A percentile compares a stretch with the other conserved stretches of the same genome.
Conservation (phyloP, 148 eudicot genomes). For the Heliosperma pusillum region DNA sequence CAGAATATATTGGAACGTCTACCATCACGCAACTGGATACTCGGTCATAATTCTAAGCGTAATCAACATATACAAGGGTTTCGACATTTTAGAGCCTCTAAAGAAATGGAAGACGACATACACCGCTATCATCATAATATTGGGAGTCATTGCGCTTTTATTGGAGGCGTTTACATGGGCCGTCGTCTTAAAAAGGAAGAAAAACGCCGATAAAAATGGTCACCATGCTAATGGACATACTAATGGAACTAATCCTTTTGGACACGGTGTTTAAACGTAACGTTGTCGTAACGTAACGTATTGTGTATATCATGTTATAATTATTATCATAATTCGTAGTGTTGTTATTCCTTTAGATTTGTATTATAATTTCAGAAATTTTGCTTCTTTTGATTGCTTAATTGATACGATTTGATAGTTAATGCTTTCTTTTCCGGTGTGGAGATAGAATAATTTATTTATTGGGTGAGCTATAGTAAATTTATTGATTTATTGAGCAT, state of each 20-base stretch:
- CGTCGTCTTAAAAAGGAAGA: conserved; percentile 36
- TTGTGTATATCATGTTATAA: background rate
- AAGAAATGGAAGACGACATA: conserved; percentile 45
- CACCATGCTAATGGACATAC: conserved; percentile 14
- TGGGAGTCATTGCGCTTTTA: conserved; percentile 30
- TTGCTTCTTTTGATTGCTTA: background rate
- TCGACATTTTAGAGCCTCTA: conserved; percentile 36
- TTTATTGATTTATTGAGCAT: background rate
- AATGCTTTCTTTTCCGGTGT: background rate
- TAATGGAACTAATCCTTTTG: conserved; percentile 1
- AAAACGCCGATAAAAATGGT: conserved; percentile 18
- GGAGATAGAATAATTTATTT: background rate
- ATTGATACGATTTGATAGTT: background rate
- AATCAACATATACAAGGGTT: conserved; percentile 52
- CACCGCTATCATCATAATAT: conserved; percentile 34
- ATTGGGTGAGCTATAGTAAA: background rate
- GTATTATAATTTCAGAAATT: conserved; percentile 19
- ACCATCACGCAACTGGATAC: conserved; percentile 55
- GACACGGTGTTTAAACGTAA: conserved; percentile 15
- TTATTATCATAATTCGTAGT: background rate
- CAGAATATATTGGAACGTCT: conserved; percentile 59
- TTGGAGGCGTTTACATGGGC: conserved; percentile 48
- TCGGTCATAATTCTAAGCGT: conserved; percentile 33
- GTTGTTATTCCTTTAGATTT: background rate
- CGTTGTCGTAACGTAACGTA: background rate